Evolutionary conservation across 495 filamentous ascomycete genomes (phyloP), one percentile per base, ranked within the genome.

Genomic region (Tricharina praecox): DNA sequence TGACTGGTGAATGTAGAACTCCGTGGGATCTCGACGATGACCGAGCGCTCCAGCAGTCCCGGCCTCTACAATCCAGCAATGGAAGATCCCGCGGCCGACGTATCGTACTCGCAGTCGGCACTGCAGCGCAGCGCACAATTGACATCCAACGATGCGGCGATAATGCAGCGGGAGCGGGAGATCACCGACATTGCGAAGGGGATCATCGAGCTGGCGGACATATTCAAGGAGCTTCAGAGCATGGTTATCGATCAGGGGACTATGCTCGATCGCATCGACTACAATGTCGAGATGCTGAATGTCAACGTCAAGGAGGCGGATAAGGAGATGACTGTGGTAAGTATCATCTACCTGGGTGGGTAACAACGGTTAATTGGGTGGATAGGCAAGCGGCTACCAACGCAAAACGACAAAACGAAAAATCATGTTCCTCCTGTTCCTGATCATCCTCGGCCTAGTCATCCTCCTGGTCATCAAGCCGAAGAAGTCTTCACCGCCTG

Each of bases 241-340:
- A 94, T 97, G 86, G 79, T 97, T 47, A 97, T 97, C 50, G 90
- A 97, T 63, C 90, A 97, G 65, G 90, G 90, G 10, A 95, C 85
- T 23, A 85, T 97, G 81, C 74, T 97, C 19, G 90, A 97, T 65
- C 74, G 90, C 28, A 95, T 97, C 57, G 90, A 97, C 61, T 97
- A 94, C 66, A 97, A 97, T 61, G 81, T 97, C 28, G 90, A 97
- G 66, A 70, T 74, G 48, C 94, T 95, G 85, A 76, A 73, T 10
- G 75, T 73, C 20, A 81, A 95, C 56, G 84, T 96, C 24, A 93
- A 93, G 61, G 77, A 71, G 16, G 90, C 90, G 7, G 85, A 90
- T 50, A 88, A 87, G 63, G 90, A 97, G 64, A 71, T 97, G 45
- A 82, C 73, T 51, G 77, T 88, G 48, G 84, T 84, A 63, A 53